Evolutionary conservation across 169 alveolate species (phyloP), one percentile per base, ranked within the genome.

Genomic region (Cystoisospora suis): DNA sequence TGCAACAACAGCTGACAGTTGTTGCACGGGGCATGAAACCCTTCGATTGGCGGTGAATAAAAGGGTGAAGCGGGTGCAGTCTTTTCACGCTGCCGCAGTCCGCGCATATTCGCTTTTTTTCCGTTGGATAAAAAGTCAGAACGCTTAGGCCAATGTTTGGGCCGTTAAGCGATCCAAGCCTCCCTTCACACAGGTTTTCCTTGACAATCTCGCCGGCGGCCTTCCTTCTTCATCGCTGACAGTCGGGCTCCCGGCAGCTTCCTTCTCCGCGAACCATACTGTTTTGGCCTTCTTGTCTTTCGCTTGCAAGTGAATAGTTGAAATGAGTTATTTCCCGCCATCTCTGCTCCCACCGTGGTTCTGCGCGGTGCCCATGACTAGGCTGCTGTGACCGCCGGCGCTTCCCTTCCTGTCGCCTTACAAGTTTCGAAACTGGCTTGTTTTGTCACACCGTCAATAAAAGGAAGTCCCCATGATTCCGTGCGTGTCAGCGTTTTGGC

Each of bases 1-100:
- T 65, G 79, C 79, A 65, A 65, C 79, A 65, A 65, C 79, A 65
- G 79, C 79, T 65, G 79, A 65, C 79, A 29, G 61, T 65, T 65
- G 79, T 65, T 65, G 79, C 79, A 65, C 79, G 79, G 79, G 79
- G 79, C 79, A 65, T 65, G 79, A 65, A 65, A 65, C 29, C 79
- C 79, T 44, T 65, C 79, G 79, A 65, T 65, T 65, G 79, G 79
- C 79, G 79, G 79, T 65, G 79, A 65, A 65, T n/a, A n/a, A n/a
- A n/a, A n/a, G n/a, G n/a, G n/a, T n/a, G n/a, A n/a, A n/a, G n/a
- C n/a, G n/a, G n/a, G n/a, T n/a, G n/a, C n/a, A n/a, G n/a, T n/a
- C n/a, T n/a, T n/a, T n/a, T n/a, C n/a, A n/a, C n/a, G n/a, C n/a
- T n/a, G n/a, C n/a, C n/a, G n/a, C n/a, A n/a, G n/a, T n/a, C n/a